A percentile compares a stretch with the other conserved stretches of the same genome.
Evolutionary conservation across 148 eudicot species (phyloP).

Genomic region (Chenopodium suecicum): DNA sequence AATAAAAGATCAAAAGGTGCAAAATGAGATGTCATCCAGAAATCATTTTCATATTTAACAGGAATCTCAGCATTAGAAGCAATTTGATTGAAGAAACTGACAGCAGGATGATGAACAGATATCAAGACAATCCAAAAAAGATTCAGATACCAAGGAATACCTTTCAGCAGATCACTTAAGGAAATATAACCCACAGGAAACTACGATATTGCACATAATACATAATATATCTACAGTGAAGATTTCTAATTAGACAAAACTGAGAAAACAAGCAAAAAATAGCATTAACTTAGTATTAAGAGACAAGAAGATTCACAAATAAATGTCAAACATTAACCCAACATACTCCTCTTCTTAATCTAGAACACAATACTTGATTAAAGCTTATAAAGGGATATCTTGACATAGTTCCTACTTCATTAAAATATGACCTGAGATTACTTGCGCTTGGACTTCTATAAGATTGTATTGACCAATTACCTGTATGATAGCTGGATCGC

Average conservation of each 20-base stretch:
- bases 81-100: neutral
- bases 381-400: neutral
- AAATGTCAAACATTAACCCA: conserved; percentile 14
- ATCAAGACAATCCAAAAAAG: neutral
- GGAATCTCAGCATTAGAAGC: neutral
- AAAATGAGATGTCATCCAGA: neutral
- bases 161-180: neutral
- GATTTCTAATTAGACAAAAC: neutral
- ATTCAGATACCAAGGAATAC: neutral
- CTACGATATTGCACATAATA: neutral
- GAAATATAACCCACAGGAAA: neutral
- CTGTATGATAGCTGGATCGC: conserved; percentile 74
- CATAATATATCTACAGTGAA: neutral
- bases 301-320: neutral
- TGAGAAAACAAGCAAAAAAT: neutral
- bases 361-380: neutral
- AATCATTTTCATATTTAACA: neutral
- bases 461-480: conserved; percentile 22
- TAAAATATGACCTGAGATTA: neutral
- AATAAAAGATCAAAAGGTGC: neutral
- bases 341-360: neutral
- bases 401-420: neutral
- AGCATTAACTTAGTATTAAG: neutral
- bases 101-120: neutral
- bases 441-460: neutral